These are phyloP conservation scores for Malassezia sp. DNA, from an alignment of 1,284 basidiomycete species.

Conservation along the genomic window DNA sequence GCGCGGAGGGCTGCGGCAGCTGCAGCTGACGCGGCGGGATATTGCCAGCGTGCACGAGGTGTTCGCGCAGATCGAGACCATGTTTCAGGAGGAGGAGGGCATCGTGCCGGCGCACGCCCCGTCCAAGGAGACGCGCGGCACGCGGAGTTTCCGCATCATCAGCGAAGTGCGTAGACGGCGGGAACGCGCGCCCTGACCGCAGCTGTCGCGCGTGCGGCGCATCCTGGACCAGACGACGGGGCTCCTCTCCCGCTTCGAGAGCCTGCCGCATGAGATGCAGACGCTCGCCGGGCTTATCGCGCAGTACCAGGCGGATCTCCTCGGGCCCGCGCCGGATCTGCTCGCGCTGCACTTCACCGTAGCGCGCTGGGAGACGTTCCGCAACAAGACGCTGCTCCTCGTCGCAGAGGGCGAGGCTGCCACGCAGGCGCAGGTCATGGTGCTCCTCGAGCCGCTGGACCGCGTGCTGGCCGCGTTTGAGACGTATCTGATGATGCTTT, in stretches of 20 bases:
- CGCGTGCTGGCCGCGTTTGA: conserved; percentile 73
- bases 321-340: conserved; percentile 74
- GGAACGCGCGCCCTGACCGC: too few relatives aligned
- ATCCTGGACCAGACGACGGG: conserved; percentile 90
- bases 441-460: conserved; percentile 80
- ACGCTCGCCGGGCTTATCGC: conserved; percentile 66
- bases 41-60: conserved; percentile 82
- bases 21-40: conserved; percentile 68
- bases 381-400: conserved; percentile 54
- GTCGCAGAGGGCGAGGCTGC: conserved; percentile 55
- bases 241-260: conserved; percentile 80
- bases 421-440: conserved; percentile 59
- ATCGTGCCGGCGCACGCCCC: conserved; percentile 4
- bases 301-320: conserved; percentile 59
- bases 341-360: conserved; percentile 82
- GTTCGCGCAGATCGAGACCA: conserved; percentile 73
- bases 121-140: conserved; percentile 17
- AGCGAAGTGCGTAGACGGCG: too few relatives aligned
- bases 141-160: conserved; percentile 31
- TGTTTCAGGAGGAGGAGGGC: conserved; percentile 47
- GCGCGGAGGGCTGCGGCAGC: conserved; percentile 71
- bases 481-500: conserved; percentile 68
- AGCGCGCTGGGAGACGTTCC: conserved; percentile 75
- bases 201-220: conserved; percentile 88
- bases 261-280: conserved; percentile 75